A percentile compares a stretch with the other conserved stretches of the same genome.
These are phyloP conservation scores for Pichia sp. DNA, from an alignment of 1,139 yeast species.

Conservation along the genomic window DNA sequence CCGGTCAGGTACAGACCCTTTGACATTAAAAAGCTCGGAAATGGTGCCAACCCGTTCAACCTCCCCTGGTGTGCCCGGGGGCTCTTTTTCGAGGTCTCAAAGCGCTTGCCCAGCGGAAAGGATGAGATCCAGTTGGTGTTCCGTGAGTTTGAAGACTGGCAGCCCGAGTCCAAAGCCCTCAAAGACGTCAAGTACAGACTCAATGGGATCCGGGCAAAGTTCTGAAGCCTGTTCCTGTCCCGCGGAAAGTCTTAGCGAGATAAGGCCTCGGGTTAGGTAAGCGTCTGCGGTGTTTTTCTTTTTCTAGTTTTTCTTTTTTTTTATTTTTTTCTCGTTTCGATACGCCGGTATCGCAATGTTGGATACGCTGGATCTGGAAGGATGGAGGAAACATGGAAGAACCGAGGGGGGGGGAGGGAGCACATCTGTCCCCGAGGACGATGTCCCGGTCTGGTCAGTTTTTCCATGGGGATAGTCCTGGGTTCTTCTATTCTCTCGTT, in stretches of 20 bases:
- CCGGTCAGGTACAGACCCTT: conserved; percentile 59
- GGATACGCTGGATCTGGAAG: not conserved
- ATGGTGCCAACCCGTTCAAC: conserved; percentile 74
- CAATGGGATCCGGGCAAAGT: conserved; percentile 59
- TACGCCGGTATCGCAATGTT: not conserved
- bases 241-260: not conserved
- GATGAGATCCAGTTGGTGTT: conserved; percentile 58
- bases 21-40: conserved; percentile 56
- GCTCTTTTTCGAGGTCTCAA: conserved; percentile 51
- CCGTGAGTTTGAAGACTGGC: conserved; percentile 75
- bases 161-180: conserved; percentile 73
- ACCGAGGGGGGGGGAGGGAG: not conserved
- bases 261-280: not conserved
- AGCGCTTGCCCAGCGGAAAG: conserved; percentile 38
- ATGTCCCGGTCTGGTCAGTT: not conserved
- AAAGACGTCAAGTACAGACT: conserved; percentile 82
- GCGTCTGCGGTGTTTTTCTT: conserved; percentile 1
- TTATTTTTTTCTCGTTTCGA: not conserved
- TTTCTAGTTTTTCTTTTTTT: not conserved
- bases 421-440: not conserved
- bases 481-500: too few species aligned
- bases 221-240: conserved; percentile 15
- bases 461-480: not conserved
- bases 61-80: conserved; percentile 94
- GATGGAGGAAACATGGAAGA: not conserved